A percentile compares a stretch with the other conserved stretches of the same genome.
Conservation (phyloP, 164 flowering plant species). For the Platanus orientalis region DNA sequence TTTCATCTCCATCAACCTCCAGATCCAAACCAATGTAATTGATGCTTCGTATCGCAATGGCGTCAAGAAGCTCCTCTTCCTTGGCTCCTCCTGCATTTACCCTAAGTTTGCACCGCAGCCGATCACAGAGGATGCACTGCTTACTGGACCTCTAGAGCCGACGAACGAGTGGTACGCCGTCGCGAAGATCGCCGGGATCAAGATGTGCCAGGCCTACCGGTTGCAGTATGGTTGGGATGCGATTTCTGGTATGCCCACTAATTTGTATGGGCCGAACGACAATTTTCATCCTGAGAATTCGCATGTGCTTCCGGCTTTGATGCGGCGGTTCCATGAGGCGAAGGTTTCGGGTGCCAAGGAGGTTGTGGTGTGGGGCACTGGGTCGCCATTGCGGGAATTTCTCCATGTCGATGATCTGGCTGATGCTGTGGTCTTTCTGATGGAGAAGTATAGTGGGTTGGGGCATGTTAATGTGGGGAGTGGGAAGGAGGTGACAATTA, state of each 20-base stretch:
- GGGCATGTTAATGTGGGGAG: slow-evolving; percentile 90
- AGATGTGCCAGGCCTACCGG: slow-evolving; percentile 85
- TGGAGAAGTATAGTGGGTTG: slow-evolving; percentile 74
- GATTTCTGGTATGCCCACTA: too few species aligned
- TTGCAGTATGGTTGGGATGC: slow-evolving; percentile 70
- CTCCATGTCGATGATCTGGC: slow-evolving; percentile 94
- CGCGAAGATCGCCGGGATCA: slow-evolving; percentile 93
- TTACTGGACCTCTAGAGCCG: slow-evolving; percentile 85
- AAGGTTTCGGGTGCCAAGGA: too few species aligned
- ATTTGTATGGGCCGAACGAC: too few species aligned
- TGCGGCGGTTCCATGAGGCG: slow-evolving; percentile 87
- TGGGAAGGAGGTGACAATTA: slow-evolving; percentile 81
- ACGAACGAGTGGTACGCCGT: slow-evolving; percentile 93
- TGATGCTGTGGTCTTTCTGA: slow-evolving; percentile 70
- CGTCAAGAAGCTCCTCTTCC: slow-evolving; percentile 65
- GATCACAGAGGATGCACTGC: slow-evolving; percentile 64
- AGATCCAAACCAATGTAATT: slow-evolving; percentile 89
- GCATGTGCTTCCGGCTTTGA: slow-evolving; percentile 87
- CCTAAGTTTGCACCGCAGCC: slow-evolving; percentile 93
- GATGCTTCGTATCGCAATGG: slow-evolving; percentile 54
- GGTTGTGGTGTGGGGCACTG: slow-evolving; percentile 89
- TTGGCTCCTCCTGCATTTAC: slow-evolving; percentile 91
- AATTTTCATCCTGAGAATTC: slow-evolving; percentile 93
- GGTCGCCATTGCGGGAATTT: slow-evolving; percentile 82
- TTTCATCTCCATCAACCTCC: slow-evolving; percentile 78